phyloP scores from a whole-genome alignment of 768 basidiomycete genomes.

The Boletus edulis region DNA sequence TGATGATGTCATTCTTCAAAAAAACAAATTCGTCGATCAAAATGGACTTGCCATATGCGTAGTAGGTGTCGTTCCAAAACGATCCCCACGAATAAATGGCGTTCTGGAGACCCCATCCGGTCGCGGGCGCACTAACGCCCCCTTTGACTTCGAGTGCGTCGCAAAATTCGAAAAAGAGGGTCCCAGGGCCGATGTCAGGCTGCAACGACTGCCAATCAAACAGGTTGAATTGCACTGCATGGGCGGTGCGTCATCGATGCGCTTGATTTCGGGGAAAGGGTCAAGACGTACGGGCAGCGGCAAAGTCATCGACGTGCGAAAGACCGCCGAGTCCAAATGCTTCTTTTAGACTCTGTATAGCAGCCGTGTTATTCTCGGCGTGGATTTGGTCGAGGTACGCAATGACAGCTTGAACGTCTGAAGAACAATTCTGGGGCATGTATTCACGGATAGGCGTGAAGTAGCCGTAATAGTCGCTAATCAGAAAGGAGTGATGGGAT shows the following conservation, averaged over 20 bases:
- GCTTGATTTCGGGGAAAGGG: background rate
- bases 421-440: conserved; percentile 73
- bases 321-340: conserved; percentile 56
- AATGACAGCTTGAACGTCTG: conserved; percentile 65
- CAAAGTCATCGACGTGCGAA: conserved; percentile 65
- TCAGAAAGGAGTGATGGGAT: background rate
- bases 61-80: conserved; percentile 54
- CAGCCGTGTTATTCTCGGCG: conserved; percentile 38
- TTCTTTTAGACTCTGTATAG: conserved; percentile 54
- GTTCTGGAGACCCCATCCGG: conserved; percentile 62
- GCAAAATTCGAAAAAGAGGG: conserved; percentile 38
- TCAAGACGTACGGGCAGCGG: conserved; percentile 45
- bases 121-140: conserved; percentile 40
- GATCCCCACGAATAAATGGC: conserved; percentile 60
- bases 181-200: conserved; percentile 44
- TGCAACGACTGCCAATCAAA: conserved; percentile 70
- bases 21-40: background rate
- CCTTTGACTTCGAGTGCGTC: conserved; percentile 39
- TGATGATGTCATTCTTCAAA: background rate
- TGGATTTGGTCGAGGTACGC: conserved; percentile 60
- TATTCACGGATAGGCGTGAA: conserved; percentile 67
- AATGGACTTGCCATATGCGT: conserved; percentile 39
- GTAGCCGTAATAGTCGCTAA: conserved; percentile 41
- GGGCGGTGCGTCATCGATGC: conserved; percentile 24
- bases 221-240: conserved; percentile 46